Conservation (phyloP, 345 rosid genomes). For the Heritiera fomes region DNA sequence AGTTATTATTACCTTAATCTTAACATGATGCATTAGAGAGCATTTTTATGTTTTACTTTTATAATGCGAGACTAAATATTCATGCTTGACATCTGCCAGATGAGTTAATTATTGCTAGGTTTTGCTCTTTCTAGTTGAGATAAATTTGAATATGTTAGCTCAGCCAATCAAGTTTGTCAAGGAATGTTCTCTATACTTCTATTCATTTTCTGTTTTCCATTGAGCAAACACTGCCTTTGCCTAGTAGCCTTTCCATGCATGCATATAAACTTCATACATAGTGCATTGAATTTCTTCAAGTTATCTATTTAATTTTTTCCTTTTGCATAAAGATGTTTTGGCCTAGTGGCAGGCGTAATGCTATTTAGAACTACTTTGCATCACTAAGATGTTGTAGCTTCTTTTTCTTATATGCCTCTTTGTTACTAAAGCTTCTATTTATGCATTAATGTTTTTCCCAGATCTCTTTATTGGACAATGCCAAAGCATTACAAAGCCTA, state of each 20-base stretch:
- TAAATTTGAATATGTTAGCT: constrained; percentile 6
- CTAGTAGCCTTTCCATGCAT: background rate
- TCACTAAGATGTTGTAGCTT: constrained; percentile 1
- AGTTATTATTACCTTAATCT: background rate
- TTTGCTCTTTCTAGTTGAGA: constrained; percentile 2
- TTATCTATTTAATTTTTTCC: background rate
- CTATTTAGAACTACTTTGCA: constrained; percentile 2
- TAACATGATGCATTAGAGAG: background rate
- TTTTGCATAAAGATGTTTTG: background rate
- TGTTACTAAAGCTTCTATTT: constrained; percentile 16
- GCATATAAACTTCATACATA: background rate
- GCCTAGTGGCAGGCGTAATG: background rate
- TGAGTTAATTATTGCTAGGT: background rate
- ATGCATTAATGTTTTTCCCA: constrained; percentile 28
- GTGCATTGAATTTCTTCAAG: background rate
- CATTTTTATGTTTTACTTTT: constrained; percentile 4
- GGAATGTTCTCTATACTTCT: background rate
- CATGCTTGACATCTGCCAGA: background rate
- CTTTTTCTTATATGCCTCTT: background rate
- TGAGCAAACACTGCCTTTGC: background rate
- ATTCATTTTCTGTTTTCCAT: background rate
- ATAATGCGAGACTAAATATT: background rate
- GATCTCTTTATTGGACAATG: constrained; percentile 48
- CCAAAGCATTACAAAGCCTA: constrained; percentile 65
- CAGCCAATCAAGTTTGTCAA: background rate